phyloP scores from a whole-genome alignment of 768 basidiomycete genomes.

The Coprinopsis strossmayeri region DNA sequence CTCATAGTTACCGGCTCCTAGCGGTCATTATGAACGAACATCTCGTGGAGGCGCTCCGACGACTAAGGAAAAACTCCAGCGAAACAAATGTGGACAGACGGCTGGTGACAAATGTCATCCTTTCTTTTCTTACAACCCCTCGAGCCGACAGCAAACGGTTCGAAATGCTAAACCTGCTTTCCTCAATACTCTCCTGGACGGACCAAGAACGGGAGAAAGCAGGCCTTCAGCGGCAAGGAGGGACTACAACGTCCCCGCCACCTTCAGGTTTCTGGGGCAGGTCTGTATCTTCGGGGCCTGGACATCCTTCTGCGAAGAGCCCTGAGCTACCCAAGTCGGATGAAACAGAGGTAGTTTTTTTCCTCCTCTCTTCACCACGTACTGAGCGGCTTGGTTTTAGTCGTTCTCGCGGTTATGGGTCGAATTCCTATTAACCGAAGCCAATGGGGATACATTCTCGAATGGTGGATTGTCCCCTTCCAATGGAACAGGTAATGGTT shows the following conservation, averaged over 20 bases:
- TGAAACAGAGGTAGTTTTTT: conserved; percentile 65
- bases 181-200: conserved; percentile 88
- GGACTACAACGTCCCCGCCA: conserved; percentile 11
- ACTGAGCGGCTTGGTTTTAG: conserved; percentile 30
- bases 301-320: conserved; percentile 30
- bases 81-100: conserved; percentile 92
- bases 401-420: conserved; percentile 98
- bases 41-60: conserved; percentile 93
- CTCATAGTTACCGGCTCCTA: conserved; percentile 23
- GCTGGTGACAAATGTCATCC: conserved; percentile 88
- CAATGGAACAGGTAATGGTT: conserved; percentile 22
- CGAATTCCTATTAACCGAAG: conserved; percentile 94
- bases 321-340: conserved; percentile 71
- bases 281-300: conserved; percentile 19
- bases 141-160: conserved; percentile 92
- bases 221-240: conserved; percentile 60
- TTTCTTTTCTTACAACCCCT: conserved; percentile 85
- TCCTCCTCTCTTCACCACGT: neutral
- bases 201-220: conserved; percentile 90
- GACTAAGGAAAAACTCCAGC: conserved; percentile 78
- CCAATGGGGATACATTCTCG: conserved; percentile 33
- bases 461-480: conserved; percentile 21
- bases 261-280: conserved; percentile 36
- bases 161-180: conserved; percentile 88
- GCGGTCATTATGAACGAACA: conserved; percentile 98